Evolutionary conservation across 2,329 filamentous ascomycete genomes (phyloP).

Genomic region (Monosporascus ibericus): DNA sequence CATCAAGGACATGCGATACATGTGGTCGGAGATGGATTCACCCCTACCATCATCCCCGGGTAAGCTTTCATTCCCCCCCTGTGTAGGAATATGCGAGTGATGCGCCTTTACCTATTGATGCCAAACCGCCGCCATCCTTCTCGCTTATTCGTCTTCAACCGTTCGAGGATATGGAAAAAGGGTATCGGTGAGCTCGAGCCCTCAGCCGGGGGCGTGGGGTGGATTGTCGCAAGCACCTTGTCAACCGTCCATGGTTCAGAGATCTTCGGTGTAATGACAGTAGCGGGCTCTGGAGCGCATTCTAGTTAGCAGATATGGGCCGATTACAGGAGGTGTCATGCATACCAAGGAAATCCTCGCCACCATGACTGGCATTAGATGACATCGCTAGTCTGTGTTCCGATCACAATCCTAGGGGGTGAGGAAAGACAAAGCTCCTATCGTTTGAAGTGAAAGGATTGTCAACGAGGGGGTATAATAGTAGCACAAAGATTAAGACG

Average conservation of each 20-base stretch:
- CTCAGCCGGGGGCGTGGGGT: conserved; percentile 49
- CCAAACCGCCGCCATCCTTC: conserved; percentile 93
- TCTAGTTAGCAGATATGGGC: conserved; percentile 6
- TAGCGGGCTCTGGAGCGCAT: conserved; percentile 25
- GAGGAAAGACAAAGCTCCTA: too few species aligned
- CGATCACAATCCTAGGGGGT: background rate
- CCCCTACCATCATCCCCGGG: conserved; percentile 39
- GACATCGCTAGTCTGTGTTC: background rate
- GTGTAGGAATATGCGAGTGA: too few species aligned
- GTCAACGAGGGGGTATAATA: too few species aligned
- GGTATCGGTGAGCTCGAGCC: conserved; percentile 69
- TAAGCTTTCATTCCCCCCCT: conserved; percentile 1
- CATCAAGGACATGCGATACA: conserved; percentile 99
- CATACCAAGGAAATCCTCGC: conserved; percentile 9
- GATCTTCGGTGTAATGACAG: conserved; percentile 32
- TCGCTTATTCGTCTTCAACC: conserved; percentile 91
- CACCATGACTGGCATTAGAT: background rate
- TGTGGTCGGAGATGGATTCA: conserved; percentile 95
- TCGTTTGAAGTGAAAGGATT: too few species aligned
- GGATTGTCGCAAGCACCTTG: conserved; percentile 60
- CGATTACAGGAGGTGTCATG: background rate
- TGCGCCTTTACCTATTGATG: conserved; percentile 47
- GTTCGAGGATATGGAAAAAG: conserved; percentile 92
- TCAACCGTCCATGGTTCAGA: conserved; percentile 48
- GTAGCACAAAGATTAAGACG: too few species aligned